Base-by-base conservation (phyloP, 345 rosid genomes). In the Brassica juncea region DNA sequence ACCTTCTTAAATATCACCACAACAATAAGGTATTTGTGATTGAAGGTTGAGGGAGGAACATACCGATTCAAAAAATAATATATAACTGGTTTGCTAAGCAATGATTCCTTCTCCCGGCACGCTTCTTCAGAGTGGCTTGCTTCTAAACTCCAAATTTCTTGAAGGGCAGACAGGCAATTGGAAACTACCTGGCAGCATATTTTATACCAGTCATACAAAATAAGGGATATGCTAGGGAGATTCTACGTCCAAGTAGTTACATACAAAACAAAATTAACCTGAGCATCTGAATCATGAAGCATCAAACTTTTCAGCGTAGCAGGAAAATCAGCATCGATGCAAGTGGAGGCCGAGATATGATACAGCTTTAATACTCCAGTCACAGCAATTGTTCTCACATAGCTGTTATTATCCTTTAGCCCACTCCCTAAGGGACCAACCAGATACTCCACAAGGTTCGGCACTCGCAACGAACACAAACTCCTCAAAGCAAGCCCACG, bases 121-220 rank as follows among this genome's bases (percentile, higher is more conserved):
- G 99, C 99, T 74, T 93, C 98, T 84, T 91, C 98, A 34, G 98
- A 93, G 34, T 84, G 88, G 83, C 86, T 85, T 62, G 96, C 90
- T 85, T 95, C 99, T 11, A 87, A 82, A 65, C 86, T 89, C 98
- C 98, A 95, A 73, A 93, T 93, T 86, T 95, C 99, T 95, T 95
- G 98, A 77, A 95, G 85, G 54, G 97, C 87, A 77, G 88, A 84
- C 72, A 95, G 86, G 84, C 99, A 93, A 77, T 89, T 95, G 61
- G 96, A 96, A 76, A 95, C 92, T 70, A 95, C 96, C 99, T 95
- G 78, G 58, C 63, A 52, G 62, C 61, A 77, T 25, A 79, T 39
- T n/a, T 58, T 35, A 72, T 34, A 72, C n/a, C 2, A 74, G 21
- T 77, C 70, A 67, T 21, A 42, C 27, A 63, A 65, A 65, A 58